phyloP scores from a whole-genome alignment of 495 filamentous ascomycete species.

The Tuber microsphaerosporum region DNA sequence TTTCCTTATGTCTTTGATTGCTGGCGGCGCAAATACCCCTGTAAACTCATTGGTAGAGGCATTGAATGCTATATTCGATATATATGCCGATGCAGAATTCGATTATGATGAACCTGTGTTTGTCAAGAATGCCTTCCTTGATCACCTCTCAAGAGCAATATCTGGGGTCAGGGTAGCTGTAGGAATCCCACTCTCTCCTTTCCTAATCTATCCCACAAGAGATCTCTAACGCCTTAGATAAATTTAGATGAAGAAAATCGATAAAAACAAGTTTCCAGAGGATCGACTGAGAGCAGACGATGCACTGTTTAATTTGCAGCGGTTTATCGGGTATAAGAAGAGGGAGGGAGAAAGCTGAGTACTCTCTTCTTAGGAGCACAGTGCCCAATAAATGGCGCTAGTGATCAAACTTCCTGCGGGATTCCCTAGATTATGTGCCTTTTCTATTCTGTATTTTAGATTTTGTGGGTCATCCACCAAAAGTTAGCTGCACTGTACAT shows the following conservation, averaged over 20 bases:
- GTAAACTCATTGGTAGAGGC: slow-evolving; percentile 52
- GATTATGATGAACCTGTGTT: slow-evolving; percentile 55
- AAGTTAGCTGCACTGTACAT: background rate
- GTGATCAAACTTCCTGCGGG: background rate
- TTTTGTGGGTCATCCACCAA: background rate
- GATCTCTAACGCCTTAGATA: background rate
- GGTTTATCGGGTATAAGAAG: slow-evolving; percentile 57
- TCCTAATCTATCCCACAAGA: background rate
- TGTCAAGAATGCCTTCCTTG: slow-evolving; percentile 53
- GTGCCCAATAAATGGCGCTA: background rate
- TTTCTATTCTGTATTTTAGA: background rate
- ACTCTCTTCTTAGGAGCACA: background rate
- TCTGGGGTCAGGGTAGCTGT: slow-evolving; percentile 50
- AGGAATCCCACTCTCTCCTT: slow-evolving; percentile 9
- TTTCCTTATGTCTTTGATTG: slow-evolving; percentile 52
- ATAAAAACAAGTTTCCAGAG: slow-evolving; percentile 51
- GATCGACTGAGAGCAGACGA: slow-evolving; percentile 53
- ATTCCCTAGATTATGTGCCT: background rate
- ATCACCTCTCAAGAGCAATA: slow-evolving; percentile 50
- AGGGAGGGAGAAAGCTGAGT: slow-evolving; percentile 41
- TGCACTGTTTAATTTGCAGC: slow-evolving; percentile 50
- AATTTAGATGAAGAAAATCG: slow-evolving; percentile 48
- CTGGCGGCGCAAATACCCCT: slow-evolving; percentile 45
- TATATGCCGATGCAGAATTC: slow-evolving; percentile 54
- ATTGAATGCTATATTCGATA: slow-evolving; percentile 56